A percentile compares a stretch with the other conserved stretches of the same genome.
phyloP scores from a whole-genome alignment of 2,329 filamentous ascomycete species.

The Golovinomyces cichoracearum region DNA sequence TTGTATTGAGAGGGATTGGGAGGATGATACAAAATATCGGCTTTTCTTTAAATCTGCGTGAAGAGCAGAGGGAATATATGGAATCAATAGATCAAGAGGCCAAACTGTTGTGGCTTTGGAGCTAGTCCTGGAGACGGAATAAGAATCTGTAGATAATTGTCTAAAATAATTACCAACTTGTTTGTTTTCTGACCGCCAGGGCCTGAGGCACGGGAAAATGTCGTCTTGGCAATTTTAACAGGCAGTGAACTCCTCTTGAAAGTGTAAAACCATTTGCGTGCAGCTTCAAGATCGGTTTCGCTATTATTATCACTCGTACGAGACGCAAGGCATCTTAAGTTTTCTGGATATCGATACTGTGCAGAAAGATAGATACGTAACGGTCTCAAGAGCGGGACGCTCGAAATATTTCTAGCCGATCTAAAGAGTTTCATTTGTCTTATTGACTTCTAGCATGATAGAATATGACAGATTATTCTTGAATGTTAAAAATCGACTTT shows the following conservation, averaged over 20 bases:
- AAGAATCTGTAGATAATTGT: neutral
- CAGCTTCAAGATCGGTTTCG: constrained; percentile 10
- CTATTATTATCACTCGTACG: too few species aligned
- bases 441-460: too few species aligned
- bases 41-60: constrained; percentile 8
- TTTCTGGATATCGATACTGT: too few species aligned
- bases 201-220: constrained; percentile 11
- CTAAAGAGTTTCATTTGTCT: too few species aligned
- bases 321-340: too few species aligned
- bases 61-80: constrained; percentile 11
- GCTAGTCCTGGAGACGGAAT: constrained; percentile 10
- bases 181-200: constrained; percentile 16
- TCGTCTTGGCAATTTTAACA: constrained; percentile 9
- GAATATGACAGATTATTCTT: too few species aligned
- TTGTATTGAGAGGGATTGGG: constrained; percentile 13
- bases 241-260: constrained; percentile 11
- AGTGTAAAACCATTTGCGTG: constrained; percentile 11
- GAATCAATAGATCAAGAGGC: constrained; percentile 8
- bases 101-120: constrained; percentile 15
- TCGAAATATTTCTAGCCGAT: too few species aligned
- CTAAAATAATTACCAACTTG: constrained; percentile 8
- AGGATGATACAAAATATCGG: constrained; percentile 11
- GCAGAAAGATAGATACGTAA: too few species aligned
- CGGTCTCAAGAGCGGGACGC: too few species aligned
- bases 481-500: too few species aligned